Evolutionary conservation across 441 rosid species (phyloP), one percentile per base, ranked within the genome.

Genomic region (Euphorbia corollata): DNA sequence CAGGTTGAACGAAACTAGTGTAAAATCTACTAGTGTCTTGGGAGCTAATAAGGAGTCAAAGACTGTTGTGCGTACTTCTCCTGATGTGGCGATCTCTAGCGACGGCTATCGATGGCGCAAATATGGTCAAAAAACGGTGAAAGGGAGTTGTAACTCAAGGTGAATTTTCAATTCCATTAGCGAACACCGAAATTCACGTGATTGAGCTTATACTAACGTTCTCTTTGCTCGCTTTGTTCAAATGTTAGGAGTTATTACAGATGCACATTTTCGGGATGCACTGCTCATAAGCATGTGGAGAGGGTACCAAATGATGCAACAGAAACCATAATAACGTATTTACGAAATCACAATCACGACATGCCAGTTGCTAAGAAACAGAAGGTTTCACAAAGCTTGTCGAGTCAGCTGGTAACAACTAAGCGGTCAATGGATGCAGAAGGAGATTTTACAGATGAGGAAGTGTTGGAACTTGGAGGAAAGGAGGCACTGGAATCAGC

Each of bases 241-340:
- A 43, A 66, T 41, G 8, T 2, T 27, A 91, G 97, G 66, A 91
- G 96, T 30, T 91, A 91, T 65, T 91, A 91, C 74, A 85, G 84
- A 78, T 90, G 96, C 82, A 86, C 91, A 53, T 79, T 84, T 1
- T 39, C 82, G 53, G 94, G 86, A 10, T 90, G 96, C 74, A 91
- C 96, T 10, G 91, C 94, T 3, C 85, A 87, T 77, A 90, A 90
- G 71, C 97, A 88, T 71, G 91, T 90, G 65, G 97, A 90, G 79
- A 78, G 88, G 50, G 86, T 83, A 2, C 63, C 72, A 0, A 87
- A 84, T 60, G 91, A 87, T 68, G 86, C 90, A 5, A 10, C 82
- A 64, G 80, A 77, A 82, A 73, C 84, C 68, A 82, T 80, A 5
- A 82, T 87, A 48, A 85, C 90, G 6, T 90, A 90, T 75, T 85